phyloP scores from a whole-genome alignment of 768 basidiomycete genomes.

The Suillus bovinus region DNA sequence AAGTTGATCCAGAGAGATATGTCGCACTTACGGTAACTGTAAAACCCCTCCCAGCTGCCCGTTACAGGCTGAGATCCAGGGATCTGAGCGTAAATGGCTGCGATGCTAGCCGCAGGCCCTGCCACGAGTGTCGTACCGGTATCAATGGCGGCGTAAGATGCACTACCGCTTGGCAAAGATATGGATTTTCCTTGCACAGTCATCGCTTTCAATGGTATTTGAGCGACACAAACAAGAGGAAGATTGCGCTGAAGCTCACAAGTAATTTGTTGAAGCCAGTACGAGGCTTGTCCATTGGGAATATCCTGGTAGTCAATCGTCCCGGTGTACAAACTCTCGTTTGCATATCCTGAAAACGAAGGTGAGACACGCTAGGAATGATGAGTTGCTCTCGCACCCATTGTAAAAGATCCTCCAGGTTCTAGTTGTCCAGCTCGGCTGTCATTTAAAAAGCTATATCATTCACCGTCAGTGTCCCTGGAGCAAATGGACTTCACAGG shows the following conservation, averaged over 20 bases:
- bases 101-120: conserved; percentile 43
- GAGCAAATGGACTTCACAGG: not conserved
- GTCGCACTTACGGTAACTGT: conserved; percentile 38
- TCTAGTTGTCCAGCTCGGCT: conserved; percentile 43
- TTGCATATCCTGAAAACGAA: conserved; percentile 51
- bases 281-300: conserved; percentile 40
- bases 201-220: conserved; percentile 26
- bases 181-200: conserved; percentile 35
- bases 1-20: conserved; percentile 7
- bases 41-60: conserved; percentile 47
- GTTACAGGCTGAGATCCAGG: conserved; percentile 40
- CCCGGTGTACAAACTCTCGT: conserved; percentile 47
- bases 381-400: conserved; percentile 45
- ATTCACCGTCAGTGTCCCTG: not conserved
- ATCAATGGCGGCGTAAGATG: conserved; percentile 48
- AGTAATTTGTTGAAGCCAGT: conserved; percentile 46
- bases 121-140: conserved; percentile 63
- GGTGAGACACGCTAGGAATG: not conserved
- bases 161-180: conserved; percentile 36
- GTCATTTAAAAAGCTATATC: conserved; percentile 49
- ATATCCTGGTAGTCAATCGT: conserved; percentile 49
- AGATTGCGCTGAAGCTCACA: conserved; percentile 16
- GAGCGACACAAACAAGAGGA: not conserved
- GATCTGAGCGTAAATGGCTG: conserved; percentile 47
- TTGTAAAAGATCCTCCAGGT: conserved; percentile 72